Evolutionary conservation across 495 filamentous ascomycete genomes (phyloP).

Genomic region (Chaetomium tenue): DNA sequence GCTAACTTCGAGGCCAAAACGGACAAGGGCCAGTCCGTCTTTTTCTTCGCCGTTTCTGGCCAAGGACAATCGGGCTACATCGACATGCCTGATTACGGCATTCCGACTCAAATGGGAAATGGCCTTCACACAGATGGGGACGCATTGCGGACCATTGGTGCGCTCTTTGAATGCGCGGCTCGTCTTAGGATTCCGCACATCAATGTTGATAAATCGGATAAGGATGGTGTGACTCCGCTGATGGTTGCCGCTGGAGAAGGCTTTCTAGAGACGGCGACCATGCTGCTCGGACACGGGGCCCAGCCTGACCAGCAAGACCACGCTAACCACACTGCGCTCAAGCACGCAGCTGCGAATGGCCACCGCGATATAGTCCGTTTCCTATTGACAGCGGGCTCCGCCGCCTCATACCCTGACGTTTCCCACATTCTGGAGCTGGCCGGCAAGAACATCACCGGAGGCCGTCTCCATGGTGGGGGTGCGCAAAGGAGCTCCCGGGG

Average conservation of each 20-base stretch:
- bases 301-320: slow-evolving; percentile 18
- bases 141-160: slow-evolving; percentile 15
- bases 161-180: slow-evolving; percentile 15
- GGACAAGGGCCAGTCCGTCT: slow-evolving; percentile 17
- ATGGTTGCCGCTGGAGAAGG: slow-evolving; percentile 28
- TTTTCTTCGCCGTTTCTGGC: slow-evolving; percentile 26
- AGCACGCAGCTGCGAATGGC: slow-evolving; percentile 20
- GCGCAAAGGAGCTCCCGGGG: background rate
- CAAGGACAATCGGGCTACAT: background rate
- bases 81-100: slow-evolving; percentile 9
- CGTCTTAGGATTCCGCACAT: slow-evolving; percentile 1
- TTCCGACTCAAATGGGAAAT: background rate
- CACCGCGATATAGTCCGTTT: slow-evolving; percentile 17
- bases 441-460: slow-evolving; percentile 15
- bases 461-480: background rate
- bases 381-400: slow-evolving; percentile 22
- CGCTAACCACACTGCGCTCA: slow-evolving; percentile 24
- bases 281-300: slow-evolving; percentile 20
- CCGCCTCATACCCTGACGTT: slow-evolving; percentile 13
- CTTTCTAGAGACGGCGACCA: slow-evolving; percentile 3
- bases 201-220: slow-evolving; percentile 11
- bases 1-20: slow-evolving; percentile 25
- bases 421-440: slow-evolving; percentile 25
- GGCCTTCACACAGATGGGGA: slow-evolving; percentile 14
- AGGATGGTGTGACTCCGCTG: slow-evolving; percentile 26